Evolutionary conservation across 257 asterid species (phyloP).

Genomic region (Rehmannia glutinosa): DNA sequence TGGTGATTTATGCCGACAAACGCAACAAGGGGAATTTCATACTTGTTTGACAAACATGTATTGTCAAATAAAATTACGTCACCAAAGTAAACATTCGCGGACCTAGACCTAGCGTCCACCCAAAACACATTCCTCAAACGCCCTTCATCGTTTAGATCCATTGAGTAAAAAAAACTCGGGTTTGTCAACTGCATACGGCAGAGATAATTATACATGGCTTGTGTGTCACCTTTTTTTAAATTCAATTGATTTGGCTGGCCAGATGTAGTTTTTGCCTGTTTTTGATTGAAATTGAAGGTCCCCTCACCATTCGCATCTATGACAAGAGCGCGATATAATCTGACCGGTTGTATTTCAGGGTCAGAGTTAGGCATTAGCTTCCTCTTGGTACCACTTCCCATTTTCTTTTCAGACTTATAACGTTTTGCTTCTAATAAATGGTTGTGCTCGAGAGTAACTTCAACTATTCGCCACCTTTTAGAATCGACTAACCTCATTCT

Average conservation of each 20-base stretch:
- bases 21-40: conserved; percentile 67
- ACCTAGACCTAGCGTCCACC: conserved; percentile 67
- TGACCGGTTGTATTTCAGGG: conserved; percentile 47
- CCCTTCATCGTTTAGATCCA: conserved; percentile 64
- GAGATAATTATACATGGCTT: conserved; percentile 60
- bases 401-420: conserved; percentile 47
- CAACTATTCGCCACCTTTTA: conserved; percentile 76
- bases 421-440: conserved; percentile 57
- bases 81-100: conserved; percentile 48
- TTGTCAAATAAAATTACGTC: conserved; percentile 69
- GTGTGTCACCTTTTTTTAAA: conserved; percentile 58
- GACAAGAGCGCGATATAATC: conserved; percentile 57
- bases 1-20: conserved; percentile 81
- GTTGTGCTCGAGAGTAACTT: conserved; percentile 71
- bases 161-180: conserved; percentile 56
- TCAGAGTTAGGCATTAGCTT: conserved; percentile 36
- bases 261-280: conserved; percentile 23
- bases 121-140: conserved; percentile 60
- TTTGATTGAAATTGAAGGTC: conserved; percentile 25
- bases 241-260: conserved; percentile 39
- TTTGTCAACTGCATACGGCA: conserved; percentile 73
- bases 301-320: conserved; percentile 41
- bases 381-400: conserved; percentile 48
- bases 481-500: conserved; percentile 65
- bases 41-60: conserved; percentile 60